Conservation (phyloP, 345 rosid species). For the Murraya paniculata region DNA sequence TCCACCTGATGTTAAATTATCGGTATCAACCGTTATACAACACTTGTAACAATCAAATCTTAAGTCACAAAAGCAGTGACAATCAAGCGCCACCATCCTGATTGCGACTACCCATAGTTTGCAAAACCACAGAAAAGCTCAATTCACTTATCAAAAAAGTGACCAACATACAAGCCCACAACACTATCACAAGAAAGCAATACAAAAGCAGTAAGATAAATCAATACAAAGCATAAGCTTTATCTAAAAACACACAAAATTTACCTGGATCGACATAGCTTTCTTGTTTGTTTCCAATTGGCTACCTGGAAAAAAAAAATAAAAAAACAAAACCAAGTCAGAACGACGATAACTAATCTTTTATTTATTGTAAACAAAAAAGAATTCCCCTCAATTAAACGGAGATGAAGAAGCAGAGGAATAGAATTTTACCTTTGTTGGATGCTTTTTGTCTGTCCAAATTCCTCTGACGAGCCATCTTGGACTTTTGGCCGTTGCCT, state of each 20-base stretch:
- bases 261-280: slow-evolving; percentile 61
- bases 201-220: neutral
- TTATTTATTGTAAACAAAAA: neutral
- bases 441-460: slow-evolving; percentile 41
- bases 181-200: too few species aligned
- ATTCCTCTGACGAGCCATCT: slow-evolving; percentile 53
- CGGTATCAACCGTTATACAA: neutral
- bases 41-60: neutral
- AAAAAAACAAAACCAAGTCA: neutral
- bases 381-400: neutral
- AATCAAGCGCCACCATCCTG: neutral
- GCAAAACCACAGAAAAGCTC: neutral
- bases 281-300: slow-evolving; percentile 59
- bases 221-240: neutral
- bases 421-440: slow-evolving; percentile 26
- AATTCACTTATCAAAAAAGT: neutral
- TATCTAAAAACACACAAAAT: neutral
- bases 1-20: neutral
- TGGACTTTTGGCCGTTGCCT: slow-evolving; percentile 53
- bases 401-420: neutral
- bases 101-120: neutral
- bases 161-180: neutral
- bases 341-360: neutral
- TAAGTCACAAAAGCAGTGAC: neutral
- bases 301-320: slow-evolving; percentile 37